These are phyloP conservation scores for Malus fusca DNA, from an alignment of 306 rosid genomes.

Conservation along the genomic window DNA sequence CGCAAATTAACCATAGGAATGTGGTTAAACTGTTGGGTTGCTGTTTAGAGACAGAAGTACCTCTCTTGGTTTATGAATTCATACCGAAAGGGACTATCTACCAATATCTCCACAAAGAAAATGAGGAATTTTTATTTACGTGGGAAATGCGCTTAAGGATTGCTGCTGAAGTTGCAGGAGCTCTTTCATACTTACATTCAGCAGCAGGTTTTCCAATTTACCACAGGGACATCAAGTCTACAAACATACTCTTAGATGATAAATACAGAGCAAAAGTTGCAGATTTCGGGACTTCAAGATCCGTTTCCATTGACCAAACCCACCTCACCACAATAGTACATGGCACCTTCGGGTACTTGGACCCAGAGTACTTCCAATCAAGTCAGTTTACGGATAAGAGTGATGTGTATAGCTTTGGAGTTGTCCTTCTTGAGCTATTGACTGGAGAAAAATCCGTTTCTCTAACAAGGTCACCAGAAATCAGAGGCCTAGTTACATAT, in stretches of 20 bases:
- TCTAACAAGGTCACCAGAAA: background rate
- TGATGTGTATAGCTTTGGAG: conserved; percentile 23
- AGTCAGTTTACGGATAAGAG: conserved; percentile 20
- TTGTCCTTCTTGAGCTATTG: conserved; percentile 16
- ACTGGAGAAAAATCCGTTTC: conserved; percentile 15
- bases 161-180: background rate
- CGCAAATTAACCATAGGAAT: conserved; percentile 7
- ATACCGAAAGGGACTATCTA: background rate
- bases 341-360: conserved; percentile 26
- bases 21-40: conserved; percentile 7
- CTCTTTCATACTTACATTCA: conserved; percentile 14
- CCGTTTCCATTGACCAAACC: conserved; percentile 15
- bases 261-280: conserved; percentile 20
- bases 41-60: conserved; percentile 9
- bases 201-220: conserved; percentile 14
- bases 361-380: conserved; percentile 19
- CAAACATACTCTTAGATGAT: conserved; percentile 19
- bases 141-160: conserved; percentile 3
- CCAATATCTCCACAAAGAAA: background rate
- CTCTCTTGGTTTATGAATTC: conserved; percentile 13
- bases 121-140: background rate
- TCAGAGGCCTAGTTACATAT: conserved; percentile 3
- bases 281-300: conserved; percentile 23
- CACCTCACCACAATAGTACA: conserved; percentile 15
- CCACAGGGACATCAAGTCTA: conserved; percentile 19